A percentile compares a stretch with the other conserved stretches of the same genome.
phyloP scores from a whole-genome alignment of 192 early-diverging fungal species.

The Mortierella alpina region DNA sequence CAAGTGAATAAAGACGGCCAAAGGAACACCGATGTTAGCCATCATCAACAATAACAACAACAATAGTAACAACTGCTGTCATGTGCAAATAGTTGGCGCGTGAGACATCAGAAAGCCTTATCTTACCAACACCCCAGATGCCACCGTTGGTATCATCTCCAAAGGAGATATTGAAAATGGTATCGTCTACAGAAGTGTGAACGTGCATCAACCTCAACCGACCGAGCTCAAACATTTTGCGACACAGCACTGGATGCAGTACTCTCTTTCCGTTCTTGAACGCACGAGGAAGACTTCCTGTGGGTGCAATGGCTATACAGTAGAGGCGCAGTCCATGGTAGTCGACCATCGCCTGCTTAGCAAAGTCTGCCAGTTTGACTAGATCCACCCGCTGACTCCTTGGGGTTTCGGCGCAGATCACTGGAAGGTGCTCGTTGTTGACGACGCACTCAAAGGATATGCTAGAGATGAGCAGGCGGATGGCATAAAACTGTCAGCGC shows the following conservation, averaged over 20 bases:
- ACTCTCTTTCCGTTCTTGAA: conserved; percentile 77
- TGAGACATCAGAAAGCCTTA: not conserved
- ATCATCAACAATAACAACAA: not conserved
- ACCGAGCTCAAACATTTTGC: conserved; percentile 73
- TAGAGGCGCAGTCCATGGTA: conserved; percentile 75
- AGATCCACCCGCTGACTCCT: conserved; percentile 56
- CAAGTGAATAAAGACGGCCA: not conserved
- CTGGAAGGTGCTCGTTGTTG: conserved; percentile 80
- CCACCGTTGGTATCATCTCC: conserved; percentile 61
- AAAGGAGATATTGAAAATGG: conserved; percentile 71
- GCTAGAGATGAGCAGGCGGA: conserved; percentile 37
- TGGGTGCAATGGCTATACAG: conserved; percentile 67
- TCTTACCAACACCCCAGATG: conserved; percentile 60
- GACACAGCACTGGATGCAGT: conserved; percentile 73
- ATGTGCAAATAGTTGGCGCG: not conserved
- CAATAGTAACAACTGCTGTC: not conserved
- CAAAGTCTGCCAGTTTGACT: conserved; percentile 62
- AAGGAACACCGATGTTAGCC: not conserved
- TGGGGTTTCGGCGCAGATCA: conserved; percentile 74
- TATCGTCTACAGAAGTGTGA: conserved; percentile 66
- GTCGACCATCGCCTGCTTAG: conserved; percentile 65
- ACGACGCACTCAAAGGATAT: conserved; percentile 73
- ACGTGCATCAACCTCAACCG: conserved; percentile 65
- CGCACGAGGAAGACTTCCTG: conserved; percentile 71
- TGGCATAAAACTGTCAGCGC: not conserved